Evolutionary conservation across 495 filamentous ascomycete genomes (phyloP).

Genomic region (Hyaloscypha variabilis): DNA sequence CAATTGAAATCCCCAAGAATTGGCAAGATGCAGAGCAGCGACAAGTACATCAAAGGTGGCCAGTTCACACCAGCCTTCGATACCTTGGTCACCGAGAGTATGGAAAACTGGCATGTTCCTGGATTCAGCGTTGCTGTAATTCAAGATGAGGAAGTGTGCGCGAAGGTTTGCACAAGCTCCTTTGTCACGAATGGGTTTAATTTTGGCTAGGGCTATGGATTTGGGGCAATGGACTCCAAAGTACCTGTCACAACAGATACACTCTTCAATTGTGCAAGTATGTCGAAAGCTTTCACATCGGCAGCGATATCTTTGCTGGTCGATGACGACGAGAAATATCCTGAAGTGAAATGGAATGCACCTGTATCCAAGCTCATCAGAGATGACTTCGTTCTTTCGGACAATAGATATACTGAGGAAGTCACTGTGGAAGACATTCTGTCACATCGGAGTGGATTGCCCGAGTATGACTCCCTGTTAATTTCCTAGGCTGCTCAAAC

Average conservation of each 20-base stretch:
- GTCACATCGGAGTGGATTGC: constrained; percentile 51
- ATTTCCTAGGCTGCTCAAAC: background rate
- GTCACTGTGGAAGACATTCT: constrained; percentile 54
- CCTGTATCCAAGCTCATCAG: constrained; percentile 49
- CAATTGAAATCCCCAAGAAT: background rate
- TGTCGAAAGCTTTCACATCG: constrained; percentile 58
- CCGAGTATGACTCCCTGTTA: constrained; percentile 38
- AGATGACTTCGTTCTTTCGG: constrained; percentile 55
- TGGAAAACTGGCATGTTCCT: constrained; percentile 51
- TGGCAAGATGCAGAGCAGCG: background rate
- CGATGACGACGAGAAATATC: constrained; percentile 40
- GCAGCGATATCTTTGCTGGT: constrained; percentile 50
- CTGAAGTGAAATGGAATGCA: constrained; percentile 49
- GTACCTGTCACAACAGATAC: constrained; percentile 46
- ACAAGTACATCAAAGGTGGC: constrained; percentile 28
- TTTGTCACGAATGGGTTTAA: background rate
- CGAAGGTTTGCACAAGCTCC: constrained; percentile 39
- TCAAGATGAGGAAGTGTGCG: constrained; percentile 41
- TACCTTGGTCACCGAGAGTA: constrained; percentile 33
- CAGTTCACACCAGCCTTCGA: constrained; percentile 34
- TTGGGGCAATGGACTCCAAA: constrained; percentile 40
- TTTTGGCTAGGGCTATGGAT: constrained; percentile 38
- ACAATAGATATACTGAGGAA: constrained; percentile 44
- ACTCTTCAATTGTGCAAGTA: constrained; percentile 48
- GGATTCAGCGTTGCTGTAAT: constrained; percentile 51